Evolutionary conservation across 495 filamentous ascomycete genomes (phyloP).

Genomic region (Tuber brumale): DNA sequence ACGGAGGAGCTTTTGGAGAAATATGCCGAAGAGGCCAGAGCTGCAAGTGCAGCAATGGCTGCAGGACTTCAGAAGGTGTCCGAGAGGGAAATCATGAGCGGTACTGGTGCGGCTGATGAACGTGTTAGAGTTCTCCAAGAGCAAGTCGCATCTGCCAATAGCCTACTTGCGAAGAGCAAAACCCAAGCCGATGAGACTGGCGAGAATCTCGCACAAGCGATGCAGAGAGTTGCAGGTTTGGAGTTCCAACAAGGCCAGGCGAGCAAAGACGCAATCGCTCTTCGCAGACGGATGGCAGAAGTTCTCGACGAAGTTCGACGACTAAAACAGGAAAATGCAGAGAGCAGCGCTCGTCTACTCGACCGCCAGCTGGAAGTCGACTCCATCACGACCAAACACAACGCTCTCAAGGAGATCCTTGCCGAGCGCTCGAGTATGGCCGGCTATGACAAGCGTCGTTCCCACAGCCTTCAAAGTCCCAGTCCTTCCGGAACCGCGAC

Average conservation of each 20-base stretch:
- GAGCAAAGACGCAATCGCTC: constrained; percentile 79
- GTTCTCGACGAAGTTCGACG: constrained; percentile 72
- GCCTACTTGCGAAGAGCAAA: constrained; percentile 77
- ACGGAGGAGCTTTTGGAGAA: constrained; percentile 87
- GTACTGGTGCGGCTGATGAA: constrained; percentile 58
- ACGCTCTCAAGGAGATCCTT: constrained; percentile 84
- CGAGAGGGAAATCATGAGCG: constrained; percentile 49
- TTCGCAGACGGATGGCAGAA: constrained; percentile 80
- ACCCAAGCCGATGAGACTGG: constrained; percentile 79
- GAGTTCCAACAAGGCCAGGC: constrained; percentile 97
- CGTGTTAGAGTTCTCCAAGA: constrained; percentile 70
- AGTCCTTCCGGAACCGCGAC: constrained; percentile 65
- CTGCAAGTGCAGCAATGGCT: constrained; percentile 76
- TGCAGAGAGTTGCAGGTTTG: constrained; percentile 90
- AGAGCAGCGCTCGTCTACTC: constrained; percentile 70
- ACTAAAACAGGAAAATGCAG: constrained; percentile 66
- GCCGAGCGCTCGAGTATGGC: constrained; percentile 66
- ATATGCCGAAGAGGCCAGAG: constrained; percentile 76
- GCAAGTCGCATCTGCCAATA: constrained; percentile 70
- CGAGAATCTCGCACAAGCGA: constrained; percentile 82
- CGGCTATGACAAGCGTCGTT: constrained; percentile 43
- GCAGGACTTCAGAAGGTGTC: constrained; percentile 70
- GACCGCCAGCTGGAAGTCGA: constrained; percentile 82
- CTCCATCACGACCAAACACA: constrained; percentile 82
- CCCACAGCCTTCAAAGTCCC: constrained; percentile 45